phyloP scores from a whole-genome alignment of 441 rosid genomes.

The Breynia disticha region DNA sequence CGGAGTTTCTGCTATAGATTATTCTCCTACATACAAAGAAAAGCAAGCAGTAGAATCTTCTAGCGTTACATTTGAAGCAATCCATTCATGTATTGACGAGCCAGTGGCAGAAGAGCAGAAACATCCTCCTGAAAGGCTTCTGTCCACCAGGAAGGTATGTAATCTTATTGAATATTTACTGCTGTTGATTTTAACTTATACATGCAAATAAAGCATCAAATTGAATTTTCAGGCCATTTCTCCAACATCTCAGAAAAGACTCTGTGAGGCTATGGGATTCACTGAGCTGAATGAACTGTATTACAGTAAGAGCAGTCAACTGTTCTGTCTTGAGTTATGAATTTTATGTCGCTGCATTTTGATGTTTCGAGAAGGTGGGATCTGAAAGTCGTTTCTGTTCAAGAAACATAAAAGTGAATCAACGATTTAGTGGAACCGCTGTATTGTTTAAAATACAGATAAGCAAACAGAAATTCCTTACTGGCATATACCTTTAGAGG shows the following conservation, averaged over 20 bases:
- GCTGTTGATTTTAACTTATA: slow-evolving; percentile 6
- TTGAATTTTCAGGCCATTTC: slow-evolving; percentile 61
- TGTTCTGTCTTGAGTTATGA: slow-evolving; percentile 1
- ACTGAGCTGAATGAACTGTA: slow-evolving; percentile 27
- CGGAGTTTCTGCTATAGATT: slow-evolving; percentile 19
- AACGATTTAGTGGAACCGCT: too few species aligned
- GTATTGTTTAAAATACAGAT: too few species aligned
- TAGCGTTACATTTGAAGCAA: slow-evolving; percentile 16
- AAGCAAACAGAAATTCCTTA: too few species aligned
- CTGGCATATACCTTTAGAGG: too few species aligned
- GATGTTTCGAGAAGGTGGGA: neutral
- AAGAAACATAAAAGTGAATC: too few species aligned
- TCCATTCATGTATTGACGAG: slow-evolving; percentile 15
- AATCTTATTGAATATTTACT: neutral
- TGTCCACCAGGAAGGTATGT: slow-evolving; percentile 61
- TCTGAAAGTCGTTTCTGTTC: neutral
- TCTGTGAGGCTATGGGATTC: slow-evolving; percentile 55
- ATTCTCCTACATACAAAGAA: slow-evolving; percentile 15
- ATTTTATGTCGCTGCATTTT: neutral
- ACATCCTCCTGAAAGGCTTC: slow-evolving; percentile 43
- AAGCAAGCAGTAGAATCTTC: slow-evolving; percentile 16
- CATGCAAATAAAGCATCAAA: slow-evolving; percentile 10
- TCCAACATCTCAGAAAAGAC: slow-evolving; percentile 61
- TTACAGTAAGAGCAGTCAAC: slow-evolving; percentile 36
- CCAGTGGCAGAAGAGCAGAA: slow-evolving; percentile 22